Evolutionary conservation across 1,139 yeast genomes (phyloP).

Genomic region (Saccharomyces hybrid): DNA sequence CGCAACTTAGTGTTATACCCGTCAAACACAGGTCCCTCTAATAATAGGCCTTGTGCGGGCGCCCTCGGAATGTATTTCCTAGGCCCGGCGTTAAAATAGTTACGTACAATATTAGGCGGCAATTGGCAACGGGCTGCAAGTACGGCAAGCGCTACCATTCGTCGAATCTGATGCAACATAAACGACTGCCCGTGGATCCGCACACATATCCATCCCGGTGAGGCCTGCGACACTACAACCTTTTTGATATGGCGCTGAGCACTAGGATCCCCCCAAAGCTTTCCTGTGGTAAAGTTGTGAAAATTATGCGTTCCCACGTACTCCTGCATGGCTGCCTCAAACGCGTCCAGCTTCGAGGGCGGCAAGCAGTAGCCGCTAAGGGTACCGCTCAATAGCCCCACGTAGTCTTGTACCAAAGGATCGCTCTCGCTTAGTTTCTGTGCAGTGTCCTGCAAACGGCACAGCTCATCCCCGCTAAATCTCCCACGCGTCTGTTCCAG

Average conservation of each 20-base stretch:
- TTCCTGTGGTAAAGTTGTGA: conserved; percentile 84
- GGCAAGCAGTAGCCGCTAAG: conserved; percentile 59
- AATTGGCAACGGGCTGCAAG: background rate
- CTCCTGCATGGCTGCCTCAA: conserved; percentile 54
- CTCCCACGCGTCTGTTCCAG: conserved; percentile 41
- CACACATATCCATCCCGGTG: conserved; percentile 85
- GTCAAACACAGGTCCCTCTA: conserved; percentile 2
- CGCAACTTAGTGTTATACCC: conserved; percentile 2
- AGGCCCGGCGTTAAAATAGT: background rate
- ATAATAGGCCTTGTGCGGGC: conserved; percentile 1
- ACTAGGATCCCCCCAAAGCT: conserved; percentile 63
- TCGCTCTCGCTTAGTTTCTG: conserved; percentile 35
- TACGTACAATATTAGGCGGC: background rate
- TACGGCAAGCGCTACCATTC: conserved; percentile 82
- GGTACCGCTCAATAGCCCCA: conserved; percentile 61
- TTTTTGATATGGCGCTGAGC: conserved; percentile 66
- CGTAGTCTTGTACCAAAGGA: background rate
- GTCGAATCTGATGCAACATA: conserved; percentile 90
- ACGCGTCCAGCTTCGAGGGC: conserved; percentile 45
- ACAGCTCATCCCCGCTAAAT: conserved; percentile 90
- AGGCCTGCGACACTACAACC: conserved; percentile 67
- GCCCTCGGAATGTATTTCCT: conserved; percentile 2
- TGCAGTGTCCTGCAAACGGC: conserved; percentile 96
- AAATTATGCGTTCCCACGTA: conserved; percentile 82
- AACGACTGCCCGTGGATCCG: conserved; percentile 94